Evolutionary conservation across 306 rosid genomes (phyloP).

Genomic region (Inga leiocalycina): DNA sequence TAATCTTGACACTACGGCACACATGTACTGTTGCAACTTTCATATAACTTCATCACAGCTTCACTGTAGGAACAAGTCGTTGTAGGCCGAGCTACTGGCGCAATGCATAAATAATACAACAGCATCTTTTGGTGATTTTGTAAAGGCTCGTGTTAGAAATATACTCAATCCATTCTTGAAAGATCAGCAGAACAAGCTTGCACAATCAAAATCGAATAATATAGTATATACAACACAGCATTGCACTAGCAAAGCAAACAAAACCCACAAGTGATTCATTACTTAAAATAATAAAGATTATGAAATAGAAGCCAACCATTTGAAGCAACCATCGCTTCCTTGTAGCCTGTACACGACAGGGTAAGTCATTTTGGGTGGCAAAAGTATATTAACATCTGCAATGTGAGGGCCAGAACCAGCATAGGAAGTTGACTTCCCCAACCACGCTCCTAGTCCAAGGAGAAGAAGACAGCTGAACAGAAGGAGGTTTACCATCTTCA

Average conservation of each 20-base stretch:
- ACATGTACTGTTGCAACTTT: not conserved
- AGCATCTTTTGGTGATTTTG: not conserved
- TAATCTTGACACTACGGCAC: not conserved
- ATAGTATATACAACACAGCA: not conserved
- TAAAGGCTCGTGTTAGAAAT: not conserved
- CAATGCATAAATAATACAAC: not conserved
- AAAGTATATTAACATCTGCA: conserved; percentile 75
- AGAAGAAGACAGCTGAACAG: conserved; percentile 40
- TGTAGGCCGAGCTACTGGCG: not conserved
- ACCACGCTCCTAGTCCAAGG: conserved; percentile 13
- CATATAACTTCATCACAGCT: not conserved
- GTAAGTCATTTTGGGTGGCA: conserved; percentile 83
- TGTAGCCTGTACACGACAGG: conserved; percentile 86
- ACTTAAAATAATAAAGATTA: not conserved
- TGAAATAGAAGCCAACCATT: conserved; percentile 51
- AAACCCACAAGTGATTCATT: not conserved
- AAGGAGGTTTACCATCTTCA: conserved; percentile 37
- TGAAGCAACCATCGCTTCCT: conserved; percentile 96
- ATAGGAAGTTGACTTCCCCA: conserved; percentile 43
- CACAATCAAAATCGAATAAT: not conserved
- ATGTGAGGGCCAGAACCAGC: conserved; percentile 82
- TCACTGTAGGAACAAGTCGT: not conserved
- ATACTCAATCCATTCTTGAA: not conserved
- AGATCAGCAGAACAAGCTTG: not conserved
- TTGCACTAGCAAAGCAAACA: not conserved